Evolutionary conservation across 1,284 basidiomycete genomes (phyloP), one percentile per base, ranked within the genome.

Genomic region (Boletus sp.): DNA sequence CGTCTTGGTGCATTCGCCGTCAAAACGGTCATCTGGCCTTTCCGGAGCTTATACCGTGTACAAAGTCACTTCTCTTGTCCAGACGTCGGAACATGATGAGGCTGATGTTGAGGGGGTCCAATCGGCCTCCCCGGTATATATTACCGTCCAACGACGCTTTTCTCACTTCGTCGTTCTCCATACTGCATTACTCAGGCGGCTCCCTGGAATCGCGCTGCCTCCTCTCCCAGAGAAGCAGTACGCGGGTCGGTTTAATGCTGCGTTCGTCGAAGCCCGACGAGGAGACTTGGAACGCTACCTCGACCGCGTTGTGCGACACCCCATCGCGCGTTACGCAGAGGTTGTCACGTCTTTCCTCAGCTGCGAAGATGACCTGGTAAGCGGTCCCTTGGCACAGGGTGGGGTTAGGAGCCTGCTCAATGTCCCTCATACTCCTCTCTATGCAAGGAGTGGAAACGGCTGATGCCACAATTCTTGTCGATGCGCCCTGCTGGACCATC

Each of bases 171-270:
- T 85, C 17, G 77, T 84, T 50, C 73, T 93, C 20, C 84, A 90
- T 54, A 81, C 83, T 1, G 78, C 83, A 3, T 69, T 93, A 33
- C 71, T 74, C 23, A 72, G 80, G 27, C 74, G 81, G 6, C 76
- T 88, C 8, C 85, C 88, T 8, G 86, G 87, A 0, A 78, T 93
- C 32, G 81, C 82, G 2, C 72, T 93, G 2, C 89, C 90, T 0
- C 85, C 88, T 0, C 72, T 93, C 2, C 91, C 91, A 0, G 84
- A 88, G 64, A 90, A 92, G 63, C 84, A 89, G 57, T 88, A 91
- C 56, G 75, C 87, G 0, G 88, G 87, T 1, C 72, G 88, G 4
- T 91, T 92, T 64, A 87, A 78, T 46, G 75, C 78, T 13, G 87
- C 84, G 44, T 93, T 93, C 55, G 82, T 94, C 6, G 90, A 93